Percentiles rank a stretch among this genome's conserved stretches.
Evolutionary conservation across 1,284 basidiomycete species (phyloP).

Genomic region (Ustilago xerochloae): DNA sequence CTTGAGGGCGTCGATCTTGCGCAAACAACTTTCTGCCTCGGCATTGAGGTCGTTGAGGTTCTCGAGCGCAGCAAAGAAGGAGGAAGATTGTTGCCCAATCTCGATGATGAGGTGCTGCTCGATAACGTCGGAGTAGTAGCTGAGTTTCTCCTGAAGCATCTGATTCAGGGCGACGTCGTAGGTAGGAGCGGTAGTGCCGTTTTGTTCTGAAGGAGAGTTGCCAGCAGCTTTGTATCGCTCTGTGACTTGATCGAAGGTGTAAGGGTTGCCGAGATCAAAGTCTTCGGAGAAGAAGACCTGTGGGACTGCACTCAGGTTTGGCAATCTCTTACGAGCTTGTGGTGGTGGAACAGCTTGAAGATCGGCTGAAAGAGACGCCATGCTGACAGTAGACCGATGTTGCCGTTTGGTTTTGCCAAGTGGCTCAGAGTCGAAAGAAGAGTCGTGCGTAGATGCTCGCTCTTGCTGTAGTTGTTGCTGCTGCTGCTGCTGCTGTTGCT

Average conservation of each 20-base stretch:
- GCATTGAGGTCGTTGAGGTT: slow-evolving; percentile 92
- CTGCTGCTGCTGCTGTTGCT: slow-evolving; percentile 21
- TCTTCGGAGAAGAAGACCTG: slow-evolving; percentile 78
- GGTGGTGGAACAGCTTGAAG: slow-evolving; percentile 34
- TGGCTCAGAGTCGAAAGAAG: slow-evolving; percentile 25
- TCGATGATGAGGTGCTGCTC: slow-evolving; percentile 94
- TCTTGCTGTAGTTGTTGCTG: slow-evolving; percentile 21
- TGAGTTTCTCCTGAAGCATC: slow-evolving; percentile 88
- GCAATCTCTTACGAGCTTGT: slow-evolving; percentile 47
- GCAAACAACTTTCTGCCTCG: slow-evolving; percentile 84
- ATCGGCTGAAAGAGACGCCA: slow-evolving; percentile 42
- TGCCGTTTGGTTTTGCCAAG: slow-evolving; percentile 18
- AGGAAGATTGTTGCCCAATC: slow-evolving; percentile 87
- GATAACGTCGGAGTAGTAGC: slow-evolving; percentile 90
- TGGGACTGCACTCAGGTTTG: slow-evolving; percentile 80
- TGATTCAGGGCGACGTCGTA: slow-evolving; percentile 68
- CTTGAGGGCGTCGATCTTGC: slow-evolving; percentile 80
- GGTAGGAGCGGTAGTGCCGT: slow-evolving; percentile 31
- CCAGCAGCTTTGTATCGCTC: slow-evolving; percentile 70
- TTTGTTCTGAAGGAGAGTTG: slow-evolving; percentile 13
- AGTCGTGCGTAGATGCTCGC: slow-evolving; percentile 5
- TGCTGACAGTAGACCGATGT: slow-evolving; percentile 28
- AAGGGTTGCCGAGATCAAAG: slow-evolving; percentile 88
- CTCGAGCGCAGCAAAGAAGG: slow-evolving; percentile 94
- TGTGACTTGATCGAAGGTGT: slow-evolving; percentile 83